Base-by-base conservation (phyloP, 116 monocot species). In the Trichopus zeylanicus region DNA sequence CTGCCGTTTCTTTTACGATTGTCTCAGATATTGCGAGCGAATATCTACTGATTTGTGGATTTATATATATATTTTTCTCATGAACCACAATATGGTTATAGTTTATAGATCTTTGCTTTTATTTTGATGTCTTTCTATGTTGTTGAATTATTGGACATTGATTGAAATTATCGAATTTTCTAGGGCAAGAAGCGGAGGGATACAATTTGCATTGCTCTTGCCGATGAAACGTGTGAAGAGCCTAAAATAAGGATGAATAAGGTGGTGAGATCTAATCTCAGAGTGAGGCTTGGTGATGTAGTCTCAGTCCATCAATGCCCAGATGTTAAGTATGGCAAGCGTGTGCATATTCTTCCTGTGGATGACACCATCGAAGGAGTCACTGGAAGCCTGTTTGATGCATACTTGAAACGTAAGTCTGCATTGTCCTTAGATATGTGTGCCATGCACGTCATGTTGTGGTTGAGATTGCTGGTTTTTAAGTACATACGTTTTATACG, bases 341-440 rank as follows among this genome's bases (percentile, higher is more conserved):
- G 83, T 57, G 83, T 88, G 11, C 88, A 88, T 48, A 78, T 88
- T n/a, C 63, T 88, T 30, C 88, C 88, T 42, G 55, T 88, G 4
- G 88, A 88, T 74, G 88, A 88, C 63, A 72, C 80, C 37, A 83
- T 88, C n/a, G 88, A 88, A 37, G 88, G 88, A 8, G 64, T 88
- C 21, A 88, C 88, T 0, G 88, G 88, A 3, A 83, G 75, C 66
- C 64, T 88, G 31, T 88, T 88, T 60, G 88, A 88, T 66, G 71
- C 83, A 39, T 88, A 83, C 51, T 26, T 88, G 68, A 88, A 88
- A 31, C 88, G 87, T 87, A 65, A 82, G 87, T 69, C 35, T 15
- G 18, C 31, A 15, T 53, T n/a, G 21, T 49, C 18, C 21, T 47
- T 57, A 53, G 27, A 35, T 35, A 6, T 46, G n/a, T 7, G 31